phyloP scores from a whole-genome alignment of 192 early-diverging fungal genomes.

The Phlyctochytrium arcticum region DNA sequence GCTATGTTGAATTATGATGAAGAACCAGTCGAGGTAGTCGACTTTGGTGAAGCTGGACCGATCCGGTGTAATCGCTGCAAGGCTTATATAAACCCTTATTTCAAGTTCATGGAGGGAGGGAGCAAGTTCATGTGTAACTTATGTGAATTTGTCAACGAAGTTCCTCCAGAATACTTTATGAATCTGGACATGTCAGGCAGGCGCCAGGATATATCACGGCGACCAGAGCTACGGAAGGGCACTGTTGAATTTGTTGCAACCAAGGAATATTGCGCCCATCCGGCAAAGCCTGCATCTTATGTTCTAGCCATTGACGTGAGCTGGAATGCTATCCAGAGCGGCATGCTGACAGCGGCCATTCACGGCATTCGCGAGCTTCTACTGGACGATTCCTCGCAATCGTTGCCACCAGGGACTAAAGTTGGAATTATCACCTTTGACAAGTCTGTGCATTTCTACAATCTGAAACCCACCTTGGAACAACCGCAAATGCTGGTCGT shows the following conservation, averaged over 20 bases:
- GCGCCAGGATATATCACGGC: conserved; percentile 74
- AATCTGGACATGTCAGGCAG: conserved; percentile 91
- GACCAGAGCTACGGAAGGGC: conserved; percentile 88
- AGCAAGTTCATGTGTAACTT: conserved; percentile 92
- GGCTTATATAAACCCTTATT: conserved; percentile 90
- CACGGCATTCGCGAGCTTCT: conserved; percentile 64
- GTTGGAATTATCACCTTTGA: conserved; percentile 92
- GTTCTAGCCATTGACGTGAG: conserved; percentile 97
- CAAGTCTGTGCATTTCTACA: conserved; percentile 90
- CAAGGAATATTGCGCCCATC: conserved; percentile 66
- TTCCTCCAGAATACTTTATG: conserved; percentile 87
- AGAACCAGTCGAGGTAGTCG: conserved; percentile 72
- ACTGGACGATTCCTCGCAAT: conserved; percentile 56
- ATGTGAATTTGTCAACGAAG: conserved; percentile 83
- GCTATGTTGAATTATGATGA: conserved; percentile 77
- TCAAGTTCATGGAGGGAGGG: conserved; percentile 85
- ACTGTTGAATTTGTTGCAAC: conserved; percentile 87
- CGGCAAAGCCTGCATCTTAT: conserved; percentile 66
- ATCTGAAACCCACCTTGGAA: conserved; percentile 67
- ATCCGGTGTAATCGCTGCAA: conserved; percentile 87
- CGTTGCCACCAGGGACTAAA: conserved; percentile 37
- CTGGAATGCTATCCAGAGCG: conserved; percentile 78
- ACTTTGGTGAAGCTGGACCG: conserved; percentile 83
- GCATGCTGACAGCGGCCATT: conserved; percentile 68
- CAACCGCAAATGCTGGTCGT: conserved; percentile 95